Evolutionary conservation across 2,329 filamentous ascomycete genomes (phyloP), one percentile per base, ranked within the genome.

Genomic region (Aspergillus terreus): DNA sequence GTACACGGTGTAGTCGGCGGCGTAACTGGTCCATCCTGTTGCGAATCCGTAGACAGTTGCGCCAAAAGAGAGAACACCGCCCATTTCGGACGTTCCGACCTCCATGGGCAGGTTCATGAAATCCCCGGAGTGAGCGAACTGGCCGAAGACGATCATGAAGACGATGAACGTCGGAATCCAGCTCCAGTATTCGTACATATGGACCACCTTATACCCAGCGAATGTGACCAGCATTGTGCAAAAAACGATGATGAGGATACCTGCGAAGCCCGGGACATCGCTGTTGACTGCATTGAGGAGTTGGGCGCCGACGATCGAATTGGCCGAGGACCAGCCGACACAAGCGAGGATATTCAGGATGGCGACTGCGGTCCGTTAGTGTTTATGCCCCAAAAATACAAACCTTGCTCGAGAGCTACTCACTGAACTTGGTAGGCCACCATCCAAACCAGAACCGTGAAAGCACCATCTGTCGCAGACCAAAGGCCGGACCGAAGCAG

Each of bases 1-100:
- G 70, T 92, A 92, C 46, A 90, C 86, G 19, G 86, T 90, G 68
- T 91, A 92, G 64, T 92, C 88, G 7, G 87, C 85, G 0, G 88
- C 87, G 53, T 85, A 88, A 6, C 81, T 81, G 1, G 85, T 83
- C 88, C 89, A 94, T 50, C 88, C 82, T 2, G 87, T 85, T 15
- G 84, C 79, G 64, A 87, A 86, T 36, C 86, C 82, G 67, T 83
- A 86, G 32, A 91, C 76, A 15, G 85, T 79, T 11, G 84, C 78
- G 42, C 83, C 80, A 62, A 87, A 87, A 51, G 82, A 84, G 43
- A 94, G 76, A 38, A 86, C 70, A 50, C 75, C 65, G 51, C 86
- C 81, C 50, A 86, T 71, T 63, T 90, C 86, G 1, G 76, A 71
- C 2, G 64, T 77, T 6, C 86, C 86, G 1, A 73, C 69, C 7